phyloP scores from a whole-genome alignment of 2,329 filamentous ascomycete genomes.

The Emmonsia crescens region DNA sequence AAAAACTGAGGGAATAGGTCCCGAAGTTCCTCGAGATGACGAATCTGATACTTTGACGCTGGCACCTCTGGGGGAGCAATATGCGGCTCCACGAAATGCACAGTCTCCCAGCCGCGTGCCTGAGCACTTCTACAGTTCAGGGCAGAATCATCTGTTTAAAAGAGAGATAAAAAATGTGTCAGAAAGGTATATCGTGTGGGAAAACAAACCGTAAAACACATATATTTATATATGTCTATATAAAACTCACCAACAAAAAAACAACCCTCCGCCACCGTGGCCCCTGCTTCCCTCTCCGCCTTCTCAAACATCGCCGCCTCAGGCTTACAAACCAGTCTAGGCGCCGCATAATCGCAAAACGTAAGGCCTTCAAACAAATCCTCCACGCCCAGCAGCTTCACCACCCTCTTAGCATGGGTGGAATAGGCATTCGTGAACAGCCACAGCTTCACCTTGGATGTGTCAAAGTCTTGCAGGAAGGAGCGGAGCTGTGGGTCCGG shows the following conservation, averaged over 20 bases:
- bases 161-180: background rate
- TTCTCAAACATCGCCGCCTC: constrained; percentile 72
- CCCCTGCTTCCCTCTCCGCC: constrained; percentile 70
- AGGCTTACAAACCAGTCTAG: constrained; percentile 78
- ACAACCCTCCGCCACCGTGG: constrained; percentile 51
- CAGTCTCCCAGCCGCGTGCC: constrained; percentile 73
- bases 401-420: constrained; percentile 73
- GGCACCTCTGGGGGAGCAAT: constrained; percentile 51
- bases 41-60: constrained; percentile 65
- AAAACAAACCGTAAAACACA: constrained; percentile 5
- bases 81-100: constrained; percentile 72
- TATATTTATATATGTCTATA: background rate
- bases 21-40: constrained; percentile 63
- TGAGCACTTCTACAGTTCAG: constrained; percentile 69
- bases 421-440: constrained; percentile 94
- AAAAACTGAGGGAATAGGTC: constrained; percentile 75
- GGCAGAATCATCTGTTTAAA: constrained; percentile 63
- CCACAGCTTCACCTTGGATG: constrained; percentile 75
- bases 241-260: constrained; percentile 77
- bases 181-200: constrained; percentile 5
- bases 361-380: constrained; percentile 92
- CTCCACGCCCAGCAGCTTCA: constrained; percentile 68
- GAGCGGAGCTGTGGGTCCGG: constrained; percentile 63
- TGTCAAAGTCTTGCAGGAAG: constrained; percentile 74
- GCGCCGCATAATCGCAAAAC: constrained; percentile 73